Conservation (phyloP, 768 basidiomycete species). For the Boletus huronensis region DNA sequence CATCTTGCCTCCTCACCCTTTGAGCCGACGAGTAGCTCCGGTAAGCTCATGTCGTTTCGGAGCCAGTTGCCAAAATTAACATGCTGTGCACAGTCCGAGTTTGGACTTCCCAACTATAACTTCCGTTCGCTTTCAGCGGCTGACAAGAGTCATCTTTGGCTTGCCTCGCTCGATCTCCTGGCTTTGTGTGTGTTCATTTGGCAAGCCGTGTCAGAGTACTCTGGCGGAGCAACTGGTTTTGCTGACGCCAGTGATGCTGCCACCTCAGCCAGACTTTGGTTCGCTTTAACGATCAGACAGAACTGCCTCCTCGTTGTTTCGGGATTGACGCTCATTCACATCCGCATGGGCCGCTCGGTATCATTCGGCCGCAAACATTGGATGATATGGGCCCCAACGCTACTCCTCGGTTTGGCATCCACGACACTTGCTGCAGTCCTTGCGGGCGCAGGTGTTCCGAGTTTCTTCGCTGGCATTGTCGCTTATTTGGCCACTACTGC, state of each 20-base stretch:
- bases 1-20: constrained; percentile 67
- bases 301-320: constrained; percentile 63
- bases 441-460: constrained; percentile 48
- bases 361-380: constrained; percentile 69
- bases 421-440: constrained; percentile 58
- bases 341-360: constrained; percentile 66
- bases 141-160: constrained; percentile 72
- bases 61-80: not conserved
- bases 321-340: constrained; percentile 60
- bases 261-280: constrained; percentile 64
- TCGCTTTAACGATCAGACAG: constrained; percentile 62
- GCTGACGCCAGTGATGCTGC: constrained; percentile 46
- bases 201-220: constrained; percentile 56
- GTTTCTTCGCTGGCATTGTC: constrained; percentile 57
- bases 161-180: constrained; percentile 62
- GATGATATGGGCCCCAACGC: constrained; percentile 68
- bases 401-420: constrained; percentile 52
- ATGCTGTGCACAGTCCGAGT: constrained; percentile 55
- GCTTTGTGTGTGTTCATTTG: constrained; percentile 63
- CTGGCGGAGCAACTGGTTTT: constrained; percentile 43
- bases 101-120: constrained; percentile 57
- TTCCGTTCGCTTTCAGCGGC: constrained; percentile 62
- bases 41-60: constrained; percentile 38
- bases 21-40: constrained; percentile 71
- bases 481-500: constrained; percentile 55